These are phyloP conservation scores for Paramyrothecium roridum DNA, from an alignment of 2,329 filamentous ascomycete genomes.

Conservation along the genomic window DNA sequence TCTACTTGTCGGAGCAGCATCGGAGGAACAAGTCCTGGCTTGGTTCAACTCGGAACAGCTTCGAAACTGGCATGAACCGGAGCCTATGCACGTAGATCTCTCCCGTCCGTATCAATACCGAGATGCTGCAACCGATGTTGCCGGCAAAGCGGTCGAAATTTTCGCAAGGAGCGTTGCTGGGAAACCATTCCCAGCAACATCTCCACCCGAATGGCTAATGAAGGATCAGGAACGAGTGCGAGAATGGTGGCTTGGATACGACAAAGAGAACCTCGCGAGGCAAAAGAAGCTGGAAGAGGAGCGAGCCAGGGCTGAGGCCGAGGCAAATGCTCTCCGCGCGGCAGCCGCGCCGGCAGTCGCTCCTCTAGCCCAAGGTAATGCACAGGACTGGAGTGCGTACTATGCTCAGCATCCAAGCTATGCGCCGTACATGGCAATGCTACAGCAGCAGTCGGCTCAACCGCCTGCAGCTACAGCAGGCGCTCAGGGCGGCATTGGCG, in stretches of 20 bases:
- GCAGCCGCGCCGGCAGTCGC: constrained; percentile 13
- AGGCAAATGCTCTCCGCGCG: constrained; percentile 24
- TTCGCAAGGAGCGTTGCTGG: constrained; percentile 37
- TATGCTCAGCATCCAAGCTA: constrained; percentile 39
- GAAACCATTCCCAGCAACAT: constrained; percentile 45
- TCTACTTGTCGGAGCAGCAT: constrained; percentile 25
- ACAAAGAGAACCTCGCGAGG: constrained; percentile 32
- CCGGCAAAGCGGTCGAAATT: constrained; percentile 39
- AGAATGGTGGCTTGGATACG: constrained; percentile 52
- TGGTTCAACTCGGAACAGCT: constrained; percentile 42
- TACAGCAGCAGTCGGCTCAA: constrained; percentile 35
- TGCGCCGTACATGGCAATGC: constrained; percentile 37
- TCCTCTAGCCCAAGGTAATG: constrained; percentile 19
- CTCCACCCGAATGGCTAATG: constrained; percentile 51
- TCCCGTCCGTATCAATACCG: constrained; percentile 33
- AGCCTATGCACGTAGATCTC: constrained; percentile 30
- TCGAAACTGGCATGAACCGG: constrained; percentile 38
- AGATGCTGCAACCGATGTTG: constrained; percentile 39
- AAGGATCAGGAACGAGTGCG: constrained; percentile 42
- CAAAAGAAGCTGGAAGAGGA: constrained; percentile 36
- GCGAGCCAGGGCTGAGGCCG: constrained; percentile 27
- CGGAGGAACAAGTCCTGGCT: constrained; percentile 37
- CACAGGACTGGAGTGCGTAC: constrained; percentile 34
- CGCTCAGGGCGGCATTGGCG: constrained; percentile 20
- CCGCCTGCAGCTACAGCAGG: constrained; percentile 18